Percentiles rank a stretch among this genome's conserved stretches.
These are phyloP conservation scores for Geosmithia flava DNA, from an alignment of 2,329 filamentous ascomycete genomes.

Conservation along the genomic window DNA sequence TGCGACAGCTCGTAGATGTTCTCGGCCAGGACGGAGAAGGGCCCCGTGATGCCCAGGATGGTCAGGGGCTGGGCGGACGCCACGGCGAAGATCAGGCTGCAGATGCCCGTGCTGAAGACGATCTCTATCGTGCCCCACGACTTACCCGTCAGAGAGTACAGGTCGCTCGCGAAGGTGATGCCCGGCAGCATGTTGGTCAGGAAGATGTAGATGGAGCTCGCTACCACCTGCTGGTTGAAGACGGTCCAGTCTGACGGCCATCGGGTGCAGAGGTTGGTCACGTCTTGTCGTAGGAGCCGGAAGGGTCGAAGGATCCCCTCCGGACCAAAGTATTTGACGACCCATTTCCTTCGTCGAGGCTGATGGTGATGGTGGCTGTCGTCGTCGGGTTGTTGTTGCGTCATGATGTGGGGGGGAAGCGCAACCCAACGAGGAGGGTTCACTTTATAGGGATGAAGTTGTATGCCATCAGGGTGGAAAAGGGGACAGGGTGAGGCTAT, in stretches of 20 bases:
- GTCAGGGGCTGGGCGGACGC: constrained; percentile 51
- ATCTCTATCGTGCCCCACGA: constrained; percentile 57
- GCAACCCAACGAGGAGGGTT: no score
- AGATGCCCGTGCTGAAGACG: constrained; percentile 53
- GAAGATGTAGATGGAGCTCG: constrained; percentile 53
- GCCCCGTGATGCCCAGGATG: constrained; percentile 53
- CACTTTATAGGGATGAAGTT: no score
- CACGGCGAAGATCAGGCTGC: constrained; percentile 50
- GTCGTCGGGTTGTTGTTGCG: no score
- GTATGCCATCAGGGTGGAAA: no score
- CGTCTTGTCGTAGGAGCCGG: constrained; percentile 37
- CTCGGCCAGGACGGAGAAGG: constrained; percentile 55
- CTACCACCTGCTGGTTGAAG: constrained; percentile 53
- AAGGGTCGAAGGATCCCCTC: constrained; percentile 36
- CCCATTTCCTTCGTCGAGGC: no score
- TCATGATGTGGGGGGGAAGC: no score
- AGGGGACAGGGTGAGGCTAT: no score
- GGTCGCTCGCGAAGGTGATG: constrained; percentile 54
- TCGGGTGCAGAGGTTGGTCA: constrained; percentile 28
- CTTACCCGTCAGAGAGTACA: constrained; percentile 48
- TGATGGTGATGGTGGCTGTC: not conserved
- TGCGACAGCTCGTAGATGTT: constrained; percentile 49
- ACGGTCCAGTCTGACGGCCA: constrained; percentile 41
- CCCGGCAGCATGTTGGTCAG: constrained; percentile 55
- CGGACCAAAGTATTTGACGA: constrained; percentile 17